Percentiles rank a stretch among this genome's conserved stretches.
These are phyloP conservation scores for Candida verbasci DNA, from an alignment of 805 yeast species.

Conservation along the genomic window DNA sequence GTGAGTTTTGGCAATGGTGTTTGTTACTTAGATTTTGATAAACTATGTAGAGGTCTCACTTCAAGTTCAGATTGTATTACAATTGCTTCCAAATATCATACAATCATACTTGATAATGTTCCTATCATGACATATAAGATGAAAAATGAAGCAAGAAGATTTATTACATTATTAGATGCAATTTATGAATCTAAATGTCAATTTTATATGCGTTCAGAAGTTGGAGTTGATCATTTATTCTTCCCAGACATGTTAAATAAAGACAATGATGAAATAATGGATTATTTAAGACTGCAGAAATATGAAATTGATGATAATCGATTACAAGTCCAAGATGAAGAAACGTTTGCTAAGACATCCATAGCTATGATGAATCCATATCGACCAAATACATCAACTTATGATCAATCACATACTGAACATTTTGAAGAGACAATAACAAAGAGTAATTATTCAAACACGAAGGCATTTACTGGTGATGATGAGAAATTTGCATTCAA, in stretches of 20 bases:
- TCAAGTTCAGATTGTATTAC: constrained; percentile 72
- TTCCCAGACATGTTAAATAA: constrained; percentile 46
- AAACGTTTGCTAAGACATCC: constrained; percentile 62
- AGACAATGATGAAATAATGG: constrained; percentile 10
- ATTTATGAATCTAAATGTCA: constrained; percentile 79
- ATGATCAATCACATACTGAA: constrained; percentile 44
- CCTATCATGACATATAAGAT: constrained; percentile 79
- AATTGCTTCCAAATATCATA: constrained; percentile 54
- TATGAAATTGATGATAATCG: constrained; percentile 22
- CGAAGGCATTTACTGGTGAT: constrained; percentile 69
- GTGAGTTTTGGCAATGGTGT: constrained; percentile 32
- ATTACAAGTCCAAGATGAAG: constrained; percentile 55
- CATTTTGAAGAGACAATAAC: constrained; percentile 9
- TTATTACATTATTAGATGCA: constrained; percentile 92
- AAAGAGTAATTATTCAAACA: constrained; percentile 36
- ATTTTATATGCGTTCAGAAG: constrained; percentile 49
- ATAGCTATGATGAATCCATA: constrained; percentile 60
- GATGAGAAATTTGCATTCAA: constrained; percentile 97
- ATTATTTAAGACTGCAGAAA: constrained; percentile 14
- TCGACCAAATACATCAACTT: constrained; percentile 64
- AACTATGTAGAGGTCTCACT: constrained; percentile 52
- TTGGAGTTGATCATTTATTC: constrained; percentile 48
- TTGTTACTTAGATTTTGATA: constrained; percentile 48
- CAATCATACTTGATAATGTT: constrained; percentile 55
- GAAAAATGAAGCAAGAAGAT: constrained; percentile 82